These are phyloP conservation scores for Dichotomocladium elegans DNA, from an alignment of 371 early-diverging fungal genomes.

Conservation along the genomic window DNA sequence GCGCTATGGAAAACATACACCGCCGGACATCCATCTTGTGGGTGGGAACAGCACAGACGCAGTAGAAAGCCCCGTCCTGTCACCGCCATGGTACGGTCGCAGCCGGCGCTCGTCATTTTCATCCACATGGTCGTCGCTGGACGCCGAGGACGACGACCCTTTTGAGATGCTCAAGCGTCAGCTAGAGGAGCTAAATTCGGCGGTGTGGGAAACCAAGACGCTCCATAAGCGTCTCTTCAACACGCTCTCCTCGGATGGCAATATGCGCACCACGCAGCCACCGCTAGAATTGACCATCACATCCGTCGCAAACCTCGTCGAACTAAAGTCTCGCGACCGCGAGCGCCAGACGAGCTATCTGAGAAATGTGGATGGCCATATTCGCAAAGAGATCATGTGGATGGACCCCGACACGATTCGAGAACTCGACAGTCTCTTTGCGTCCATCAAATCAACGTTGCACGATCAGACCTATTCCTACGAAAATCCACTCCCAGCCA, in stretches of 20 bases:
- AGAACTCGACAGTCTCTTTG: constrained; percentile 33
- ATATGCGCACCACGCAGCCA: constrained; percentile 29
- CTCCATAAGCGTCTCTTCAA: constrained; percentile 44
- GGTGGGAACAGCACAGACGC: too few relatives aligned
- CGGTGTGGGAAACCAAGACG: constrained; percentile 52
- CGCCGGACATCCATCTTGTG: too few relatives aligned
- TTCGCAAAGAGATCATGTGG: constrained; percentile 37
- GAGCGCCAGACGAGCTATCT: constrained; percentile 42
- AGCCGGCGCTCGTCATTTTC: constrained; percentile 41
- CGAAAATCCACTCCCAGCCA: constrained; percentile 37
- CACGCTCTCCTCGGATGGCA: constrained; percentile 35
- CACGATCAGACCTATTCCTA: constrained; percentile 33
- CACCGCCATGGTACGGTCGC: too few relatives aligned
- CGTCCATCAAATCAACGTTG: constrained; percentile 28
- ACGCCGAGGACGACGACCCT: constrained; percentile 40
- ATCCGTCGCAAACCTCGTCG: constrained; percentile 37
- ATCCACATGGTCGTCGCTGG: constrained; percentile 28
- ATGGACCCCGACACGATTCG: constrained; percentile 35
- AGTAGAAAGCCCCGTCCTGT: too few relatives aligned
- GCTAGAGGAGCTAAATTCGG: constrained; percentile 42
- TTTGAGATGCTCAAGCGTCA: constrained; percentile 47
- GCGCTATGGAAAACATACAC: not conserved
- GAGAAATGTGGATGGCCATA: constrained; percentile 30
- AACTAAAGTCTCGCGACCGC: constrained; percentile 40
- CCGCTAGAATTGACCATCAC: constrained; percentile 45